phyloP scores from a whole-genome alignment of 2,329 filamentous ascomycete genomes.

The Penicillium olsonii region DNA sequence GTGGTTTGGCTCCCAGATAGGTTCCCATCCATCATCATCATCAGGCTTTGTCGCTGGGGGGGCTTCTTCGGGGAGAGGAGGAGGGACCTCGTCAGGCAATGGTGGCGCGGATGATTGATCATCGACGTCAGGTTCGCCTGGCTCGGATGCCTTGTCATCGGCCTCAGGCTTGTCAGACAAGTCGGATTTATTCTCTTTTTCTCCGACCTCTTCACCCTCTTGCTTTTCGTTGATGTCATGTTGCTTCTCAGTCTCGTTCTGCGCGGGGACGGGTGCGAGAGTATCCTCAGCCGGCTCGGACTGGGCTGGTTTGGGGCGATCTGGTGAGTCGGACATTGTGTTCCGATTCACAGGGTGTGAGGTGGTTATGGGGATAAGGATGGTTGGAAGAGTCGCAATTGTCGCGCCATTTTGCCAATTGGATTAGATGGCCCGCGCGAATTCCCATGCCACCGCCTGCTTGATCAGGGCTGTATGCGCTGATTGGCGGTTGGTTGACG shows the following conservation, averaged over 20 bases:
- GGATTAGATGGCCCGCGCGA: too few species aligned
- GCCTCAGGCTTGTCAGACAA: constrained; percentile 9
- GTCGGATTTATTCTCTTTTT: too few species aligned
- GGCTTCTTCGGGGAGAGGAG: constrained; percentile 56
- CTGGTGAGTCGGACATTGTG: constrained; percentile 16
- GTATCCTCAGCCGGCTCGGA: constrained; percentile 88
- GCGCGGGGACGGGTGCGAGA: constrained; percentile 82
- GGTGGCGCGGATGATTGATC: constrained; percentile 36
- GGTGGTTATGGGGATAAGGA: not conserved
- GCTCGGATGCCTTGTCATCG: constrained; percentile 10
- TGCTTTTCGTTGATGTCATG: constrained; percentile 16
- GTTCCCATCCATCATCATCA: constrained; percentile 76
- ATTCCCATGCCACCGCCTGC: too few species aligned
- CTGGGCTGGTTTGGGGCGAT: constrained; percentile 9
- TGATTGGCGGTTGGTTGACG: too few species aligned
- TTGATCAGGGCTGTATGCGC: too few species aligned
- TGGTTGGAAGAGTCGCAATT: not conserved
- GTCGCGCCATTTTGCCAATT: not conserved
- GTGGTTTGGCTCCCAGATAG: constrained; percentile 69
- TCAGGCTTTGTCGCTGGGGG: constrained; percentile 43
- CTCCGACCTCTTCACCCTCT: too few species aligned
- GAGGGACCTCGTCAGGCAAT: constrained; percentile 47
- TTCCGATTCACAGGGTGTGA: constrained; percentile 2
- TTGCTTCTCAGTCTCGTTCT: constrained; percentile 67
- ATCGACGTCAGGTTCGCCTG: constrained; percentile 22